Evolutionary conservation across 108 stramenopile species (phyloP).

Genomic region (Chaetoceros muelleri): DNA sequence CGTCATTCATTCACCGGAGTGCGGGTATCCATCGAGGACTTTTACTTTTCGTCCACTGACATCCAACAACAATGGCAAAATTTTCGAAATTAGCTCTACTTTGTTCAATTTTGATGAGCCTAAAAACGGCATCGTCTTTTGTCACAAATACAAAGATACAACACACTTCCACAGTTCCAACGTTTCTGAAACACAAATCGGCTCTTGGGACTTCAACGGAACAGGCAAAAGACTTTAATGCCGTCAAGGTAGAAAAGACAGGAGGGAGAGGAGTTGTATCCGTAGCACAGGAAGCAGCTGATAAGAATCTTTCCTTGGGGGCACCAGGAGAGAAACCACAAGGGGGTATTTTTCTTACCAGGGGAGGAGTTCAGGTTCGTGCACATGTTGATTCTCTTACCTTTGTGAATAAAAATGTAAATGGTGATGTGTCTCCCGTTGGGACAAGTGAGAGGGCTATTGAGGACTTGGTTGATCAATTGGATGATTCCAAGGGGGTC

Average conservation of each 20-base stretch:
- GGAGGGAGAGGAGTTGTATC: constrained; percentile 53
- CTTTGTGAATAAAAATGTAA: constrained; percentile 13
- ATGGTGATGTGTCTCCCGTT: constrained; percentile 15
- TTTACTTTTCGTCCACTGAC: too few species aligned
- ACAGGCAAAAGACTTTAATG: constrained; percentile 26
- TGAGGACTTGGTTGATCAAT: constrained; percentile 72
- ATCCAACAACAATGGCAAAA: too few species aligned
- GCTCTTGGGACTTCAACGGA: too few species aligned
- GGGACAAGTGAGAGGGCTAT: constrained; percentile 53
- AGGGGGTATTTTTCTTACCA: constrained; percentile 72
- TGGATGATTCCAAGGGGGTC: constrained; percentile 80
- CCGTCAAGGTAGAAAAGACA: constrained; percentile 22
- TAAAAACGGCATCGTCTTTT: too few species aligned
- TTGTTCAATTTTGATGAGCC: background rate
- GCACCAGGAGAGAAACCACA: constrained; percentile 68
- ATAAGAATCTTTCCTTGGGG: constrained; percentile 49
- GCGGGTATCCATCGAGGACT: too few species aligned
- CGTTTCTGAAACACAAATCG: too few species aligned
- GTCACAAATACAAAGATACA: too few species aligned
- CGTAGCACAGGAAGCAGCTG: constrained; percentile 51
- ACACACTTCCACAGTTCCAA: too few species aligned
- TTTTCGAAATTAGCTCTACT: background rate
- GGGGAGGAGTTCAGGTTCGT: constrained; percentile 81
- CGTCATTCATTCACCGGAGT: too few species aligned
- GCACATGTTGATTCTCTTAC: constrained; percentile 52